Evolutionary conservation across 495 filamentous ascomycete species (phyloP).

Genomic region (Xylaria bambusicola): DNA sequence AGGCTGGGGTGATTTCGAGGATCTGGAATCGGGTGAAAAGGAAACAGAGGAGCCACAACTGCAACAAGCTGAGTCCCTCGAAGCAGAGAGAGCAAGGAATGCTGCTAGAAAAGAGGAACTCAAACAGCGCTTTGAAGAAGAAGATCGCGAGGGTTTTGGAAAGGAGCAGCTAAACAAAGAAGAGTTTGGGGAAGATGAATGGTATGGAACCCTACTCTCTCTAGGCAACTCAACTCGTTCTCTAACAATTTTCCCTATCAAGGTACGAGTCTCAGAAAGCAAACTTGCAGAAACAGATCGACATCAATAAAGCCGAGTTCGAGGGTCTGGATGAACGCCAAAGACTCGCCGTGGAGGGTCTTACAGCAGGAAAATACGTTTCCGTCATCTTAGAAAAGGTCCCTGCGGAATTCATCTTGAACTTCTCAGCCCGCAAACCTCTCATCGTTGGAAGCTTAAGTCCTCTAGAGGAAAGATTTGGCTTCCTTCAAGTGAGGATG

Average conservation of each 20-base stretch:
- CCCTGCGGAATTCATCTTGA: slow-evolving; percentile 86
- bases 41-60: slow-evolving; percentile 33
- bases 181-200: slow-evolving; percentile 94
- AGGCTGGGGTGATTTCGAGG: slow-evolving; percentile 88
- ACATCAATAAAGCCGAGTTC: slow-evolving; percentile 93
- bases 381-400: slow-evolving; percentile 85
- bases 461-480: slow-evolving; percentile 91
- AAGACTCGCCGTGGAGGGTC: slow-evolving; percentile 81
- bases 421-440: slow-evolving; percentile 82
- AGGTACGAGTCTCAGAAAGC: slow-evolving; percentile 92
- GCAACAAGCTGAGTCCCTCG: slow-evolving; percentile 50
- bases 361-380: slow-evolving; percentile 90
- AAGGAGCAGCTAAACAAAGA: slow-evolving; percentile 70
- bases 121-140: slow-evolving; percentile 91
- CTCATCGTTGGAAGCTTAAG: slow-evolving; percentile 87
- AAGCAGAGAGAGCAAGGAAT: slow-evolving; percentile 87
- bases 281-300: slow-evolving; percentile 85
- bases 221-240: neutral
- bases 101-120: slow-evolving; percentile 92
- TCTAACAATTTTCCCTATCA: neutral
- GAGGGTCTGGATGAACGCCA: slow-evolving; percentile 79
- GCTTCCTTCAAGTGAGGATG: slow-evolving; percentile 92
- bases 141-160: slow-evolving; percentile 89
- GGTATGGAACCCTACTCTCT: slow-evolving; percentile 43
- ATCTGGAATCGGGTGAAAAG: slow-evolving; percentile 78